Evolutionary conservation across 1,139 yeast species (phyloP).

Genomic region (Taphrina betulina): DNA sequence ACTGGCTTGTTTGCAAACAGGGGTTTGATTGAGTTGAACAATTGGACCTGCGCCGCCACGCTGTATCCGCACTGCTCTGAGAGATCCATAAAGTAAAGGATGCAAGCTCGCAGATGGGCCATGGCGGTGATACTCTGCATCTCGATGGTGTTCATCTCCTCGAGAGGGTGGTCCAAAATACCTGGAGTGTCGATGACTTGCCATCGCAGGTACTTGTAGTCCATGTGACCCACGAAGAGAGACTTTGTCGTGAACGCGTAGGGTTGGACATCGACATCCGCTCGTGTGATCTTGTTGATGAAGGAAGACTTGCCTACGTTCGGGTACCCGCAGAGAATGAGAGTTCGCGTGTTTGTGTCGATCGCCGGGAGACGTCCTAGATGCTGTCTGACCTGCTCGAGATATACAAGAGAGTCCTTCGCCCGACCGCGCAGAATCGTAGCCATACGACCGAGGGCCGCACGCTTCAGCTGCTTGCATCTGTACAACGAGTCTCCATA

Average conservation of each 20-base stretch:
- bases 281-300: slow-evolving; percentile 87
- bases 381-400: slow-evolving; percentile 99
- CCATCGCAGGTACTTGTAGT: slow-evolving; percentile 92
- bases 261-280: slow-evolving; percentile 98
- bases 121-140: slow-evolving; percentile 98
- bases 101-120: slow-evolving; percentile 96
- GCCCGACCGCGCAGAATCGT: slow-evolving; percentile 82
- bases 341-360: slow-evolving; percentile 97
- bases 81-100: slow-evolving; percentile 94
- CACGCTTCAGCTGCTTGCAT: slow-evolving; percentile 96
- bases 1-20: slow-evolving; percentile 95
- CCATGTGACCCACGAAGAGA: slow-evolving; percentile 93
- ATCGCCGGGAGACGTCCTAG: slow-evolving; percentile 96
- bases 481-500: slow-evolving; percentile 97
- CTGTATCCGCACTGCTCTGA: slow-evolving; percentile 99
- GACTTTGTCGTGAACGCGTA: slow-evolving; percentile 98
- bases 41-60: slow-evolving; percentile 93
- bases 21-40: slow-evolving; percentile 95
- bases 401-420: slow-evolving; percentile 86
- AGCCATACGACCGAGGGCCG: slow-evolving; percentile 99
- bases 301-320: slow-evolving; percentile 98
- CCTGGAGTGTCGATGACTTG: slow-evolving; percentile 99
- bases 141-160: slow-evolving; percentile 98
- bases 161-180: slow-evolving; percentile 96
- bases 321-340: slow-evolving; percentile 97